phyloP scores from a whole-genome alignment of 805 yeast genomes.

The Sugiyamaella mastotermitis region DNA sequence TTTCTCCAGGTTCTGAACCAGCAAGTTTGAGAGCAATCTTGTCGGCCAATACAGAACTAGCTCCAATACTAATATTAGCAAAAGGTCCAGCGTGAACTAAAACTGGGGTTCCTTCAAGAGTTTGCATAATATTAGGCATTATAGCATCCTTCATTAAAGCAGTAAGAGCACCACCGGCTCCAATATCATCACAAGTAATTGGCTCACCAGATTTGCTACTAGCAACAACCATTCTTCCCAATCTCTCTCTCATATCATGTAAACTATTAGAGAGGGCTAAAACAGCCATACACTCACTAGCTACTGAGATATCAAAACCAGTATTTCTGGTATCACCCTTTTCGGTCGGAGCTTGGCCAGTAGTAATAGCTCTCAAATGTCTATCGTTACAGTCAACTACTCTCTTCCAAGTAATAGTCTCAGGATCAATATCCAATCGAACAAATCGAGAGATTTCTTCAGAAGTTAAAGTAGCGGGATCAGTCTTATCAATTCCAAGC shows the following conservation, averaged over 20 bases:
- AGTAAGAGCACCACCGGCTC: constrained; percentile 92
- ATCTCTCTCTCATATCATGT: constrained; percentile 77
- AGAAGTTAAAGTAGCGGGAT: constrained; percentile 72
- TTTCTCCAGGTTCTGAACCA: constrained; percentile 48
- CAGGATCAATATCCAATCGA: constrained; percentile 83
- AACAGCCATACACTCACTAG: constrained; percentile 94
- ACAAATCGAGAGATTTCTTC: constrained; percentile 75
- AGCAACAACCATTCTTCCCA: constrained; percentile 87
- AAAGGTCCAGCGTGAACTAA: constrained; percentile 98
- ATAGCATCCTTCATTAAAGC: constrained; percentile 94
- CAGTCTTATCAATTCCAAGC: constrained; percentile 73
- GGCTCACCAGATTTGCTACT: constrained; percentile 70
- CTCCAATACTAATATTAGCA: constrained; percentile 96
- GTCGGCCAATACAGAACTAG: constrained; percentile 91
- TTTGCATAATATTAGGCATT: constrained; percentile 95
- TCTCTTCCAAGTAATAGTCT: constrained; percentile 83
- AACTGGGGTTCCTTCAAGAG: constrained; percentile 96
- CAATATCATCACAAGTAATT: constrained; percentile 89
- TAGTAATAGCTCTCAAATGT: constrained; percentile 77
- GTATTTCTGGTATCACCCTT: constrained; percentile 79
- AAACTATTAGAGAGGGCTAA: constrained; percentile 76
- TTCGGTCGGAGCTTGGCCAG: constrained; percentile 91
- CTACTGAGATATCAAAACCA: constrained; percentile 95
- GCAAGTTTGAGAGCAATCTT: constrained; percentile 87
- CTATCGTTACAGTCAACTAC: constrained; percentile 95